Conservation (phyloP, 2,329 filamentous ascomycete genomes). For the Verticillium nonalfalfae region DNA sequence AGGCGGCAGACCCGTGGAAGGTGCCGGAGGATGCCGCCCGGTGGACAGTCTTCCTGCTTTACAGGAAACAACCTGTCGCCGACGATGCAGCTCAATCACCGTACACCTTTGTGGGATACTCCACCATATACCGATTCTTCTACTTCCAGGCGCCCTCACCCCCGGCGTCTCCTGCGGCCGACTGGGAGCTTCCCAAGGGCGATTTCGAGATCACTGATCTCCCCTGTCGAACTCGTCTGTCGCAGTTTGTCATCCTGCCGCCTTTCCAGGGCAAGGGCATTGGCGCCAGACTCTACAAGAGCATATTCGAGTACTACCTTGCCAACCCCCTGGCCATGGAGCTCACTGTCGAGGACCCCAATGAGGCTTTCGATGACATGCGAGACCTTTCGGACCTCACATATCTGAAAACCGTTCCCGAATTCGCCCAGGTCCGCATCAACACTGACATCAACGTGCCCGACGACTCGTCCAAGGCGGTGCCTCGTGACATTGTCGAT, state of each 20-base stretch:
- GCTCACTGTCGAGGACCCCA: slow-evolving; percentile 91
- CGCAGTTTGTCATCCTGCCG: slow-evolving; percentile 87
- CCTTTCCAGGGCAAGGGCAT: slow-evolving; percentile 78
- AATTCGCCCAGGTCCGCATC: slow-evolving; percentile 51
- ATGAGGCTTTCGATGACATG: slow-evolving; percentile 75
- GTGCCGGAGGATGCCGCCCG: slow-evolving; percentile 56
- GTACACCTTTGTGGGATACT: slow-evolving; percentile 86
- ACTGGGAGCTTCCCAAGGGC: slow-evolving; percentile 37
- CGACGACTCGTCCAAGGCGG: slow-evolving; percentile 28
- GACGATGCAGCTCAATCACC: slow-evolving; percentile 37
- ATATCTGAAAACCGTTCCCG: slow-evolving; percentile 52
- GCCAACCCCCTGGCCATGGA: slow-evolving; percentile 66
- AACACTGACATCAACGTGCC: slow-evolving; percentile 45
- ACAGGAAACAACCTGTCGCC: slow-evolving; percentile 51
- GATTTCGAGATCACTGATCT: slow-evolving; percentile 49
- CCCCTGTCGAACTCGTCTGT: slow-evolving; percentile 76
- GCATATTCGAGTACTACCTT: slow-evolving; percentile 67
- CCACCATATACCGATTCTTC: slow-evolving; percentile 86
- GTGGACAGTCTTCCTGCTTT: slow-evolving; percentile 90
- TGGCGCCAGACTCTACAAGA: slow-evolving; percentile 73
- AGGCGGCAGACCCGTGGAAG: slow-evolving; percentile 24
- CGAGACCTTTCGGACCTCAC: slow-evolving; percentile 68
- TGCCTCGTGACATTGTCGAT: slow-evolving; percentile 51
- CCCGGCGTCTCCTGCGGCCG: slow-evolving; percentile 28
- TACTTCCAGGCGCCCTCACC: slow-evolving; percentile 45